Evolutionary conservation across 2,329 filamentous ascomycete species (phyloP).

Genomic region (Diplodia scrobiculata): DNA sequence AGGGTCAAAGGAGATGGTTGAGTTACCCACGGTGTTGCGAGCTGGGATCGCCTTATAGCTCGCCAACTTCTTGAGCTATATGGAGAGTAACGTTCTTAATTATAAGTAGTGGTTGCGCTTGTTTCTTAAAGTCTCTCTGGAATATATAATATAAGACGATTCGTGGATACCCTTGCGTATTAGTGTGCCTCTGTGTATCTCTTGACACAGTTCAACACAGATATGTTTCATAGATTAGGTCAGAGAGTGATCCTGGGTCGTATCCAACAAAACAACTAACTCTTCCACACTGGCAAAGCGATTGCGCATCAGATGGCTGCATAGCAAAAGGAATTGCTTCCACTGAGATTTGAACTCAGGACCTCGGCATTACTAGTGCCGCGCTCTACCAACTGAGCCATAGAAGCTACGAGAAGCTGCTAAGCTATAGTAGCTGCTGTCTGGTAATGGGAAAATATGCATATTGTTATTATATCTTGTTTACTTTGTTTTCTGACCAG

Average conservation of each 20-base stretch:
- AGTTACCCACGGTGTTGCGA: too few relatives aligned
- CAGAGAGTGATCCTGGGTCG: too few relatives aligned
- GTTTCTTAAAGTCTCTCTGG: background rate
- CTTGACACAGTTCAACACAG: background rate
- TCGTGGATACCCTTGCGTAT: background rate
- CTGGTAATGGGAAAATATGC: background rate
- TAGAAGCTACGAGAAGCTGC: background rate
- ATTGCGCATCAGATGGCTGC: background rate
- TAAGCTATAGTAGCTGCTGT: too few relatives aligned
- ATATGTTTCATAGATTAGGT: background rate
- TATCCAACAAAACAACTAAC: background rate
- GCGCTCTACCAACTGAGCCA: slow-evolving; percentile 29
- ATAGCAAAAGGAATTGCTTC: slow-evolving; percentile 21
- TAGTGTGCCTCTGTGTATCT: too few relatives aligned
- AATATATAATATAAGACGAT: background rate
- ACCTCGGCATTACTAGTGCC: slow-evolving; percentile 30
- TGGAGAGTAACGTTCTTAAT: too few relatives aligned
- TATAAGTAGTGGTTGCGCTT: too few relatives aligned
- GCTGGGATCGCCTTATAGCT: too few relatives aligned
- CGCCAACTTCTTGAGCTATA: too few relatives aligned
- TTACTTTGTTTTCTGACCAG: too few relatives aligned
- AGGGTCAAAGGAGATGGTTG: too few relatives aligned
- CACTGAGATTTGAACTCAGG: slow-evolving; percentile 30
- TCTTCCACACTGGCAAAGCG: background rate
- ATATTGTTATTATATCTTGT: too few relatives aligned